Conservation (phyloP, 2,329 filamentous ascomycete species). For the Talaromyces sp. region DNA sequence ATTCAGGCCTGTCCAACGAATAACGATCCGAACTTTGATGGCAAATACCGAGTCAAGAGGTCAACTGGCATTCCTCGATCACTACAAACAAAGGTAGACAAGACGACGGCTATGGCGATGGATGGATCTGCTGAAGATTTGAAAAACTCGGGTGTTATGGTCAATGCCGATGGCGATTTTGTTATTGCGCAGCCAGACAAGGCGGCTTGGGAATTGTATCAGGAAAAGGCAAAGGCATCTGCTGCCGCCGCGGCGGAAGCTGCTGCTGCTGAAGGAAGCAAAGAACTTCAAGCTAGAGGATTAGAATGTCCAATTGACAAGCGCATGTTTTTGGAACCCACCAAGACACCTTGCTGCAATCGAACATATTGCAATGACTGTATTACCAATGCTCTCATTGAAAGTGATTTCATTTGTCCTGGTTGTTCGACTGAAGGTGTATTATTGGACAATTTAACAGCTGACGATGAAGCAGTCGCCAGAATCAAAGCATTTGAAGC, state of each 20-base stretch:
- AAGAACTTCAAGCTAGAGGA: conserved; percentile 82
- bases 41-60: conserved; percentile 86
- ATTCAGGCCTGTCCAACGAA: conserved; percentile 99
- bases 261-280: conserved; percentile 71
- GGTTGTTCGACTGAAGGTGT: conserved; percentile 88
- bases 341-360: conserved; percentile 97
- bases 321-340: conserved; percentile 96
- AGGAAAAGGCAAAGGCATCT: conserved; percentile 86
- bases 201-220: conserved; percentile 93
- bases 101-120: conserved; percentile 72
- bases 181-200: conserved; percentile 95
- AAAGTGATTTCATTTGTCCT: conserved; percentile 96
- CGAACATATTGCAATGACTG: conserved; percentile 99
- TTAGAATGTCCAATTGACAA: conserved; percentile 95
- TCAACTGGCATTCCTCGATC: conserved; percentile 96
- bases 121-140: conserved; percentile 74
- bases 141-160: conserved; percentile 89
- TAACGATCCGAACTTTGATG: conserved; percentile 93
- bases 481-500: conserved; percentile 75
- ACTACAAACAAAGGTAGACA: conserved; percentile 93
- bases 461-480: conserved; percentile 73
- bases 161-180: conserved; percentile 95
- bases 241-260: conserved; percentile 80
- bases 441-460: conserved; percentile 83
- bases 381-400: conserved; percentile 98